A percentile compares a stretch with the other conserved stretches of the same genome.
Evolutionary conservation across 1,139 yeast genomes (phyloP).

Genomic region (Suhomyces choctaworum): DNA sequence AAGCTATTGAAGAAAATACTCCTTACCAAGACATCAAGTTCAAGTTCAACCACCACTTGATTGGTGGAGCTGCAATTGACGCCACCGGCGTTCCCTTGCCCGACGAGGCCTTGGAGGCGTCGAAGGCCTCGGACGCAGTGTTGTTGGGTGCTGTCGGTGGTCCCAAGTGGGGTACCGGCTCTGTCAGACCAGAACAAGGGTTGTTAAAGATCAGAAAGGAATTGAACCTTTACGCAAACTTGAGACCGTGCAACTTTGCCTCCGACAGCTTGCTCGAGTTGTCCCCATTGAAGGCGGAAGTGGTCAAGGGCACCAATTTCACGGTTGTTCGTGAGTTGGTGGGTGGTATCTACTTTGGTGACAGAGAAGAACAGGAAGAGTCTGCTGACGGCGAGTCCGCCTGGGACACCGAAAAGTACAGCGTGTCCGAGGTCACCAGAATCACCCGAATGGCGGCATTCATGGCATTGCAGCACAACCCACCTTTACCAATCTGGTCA

Average conservation of each 20-base stretch:
- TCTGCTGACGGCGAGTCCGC: conserved; percentile 65
- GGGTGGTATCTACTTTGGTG: conserved; percentile 97
- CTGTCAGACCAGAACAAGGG: conserved; percentile 97
- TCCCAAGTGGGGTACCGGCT: conserved; percentile 96
- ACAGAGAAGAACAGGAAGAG: conserved; percentile 88
- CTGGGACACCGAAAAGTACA: conserved; percentile 89
- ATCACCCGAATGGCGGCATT: conserved; percentile 98
- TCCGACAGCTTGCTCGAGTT: conserved; percentile 79
- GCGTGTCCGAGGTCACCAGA: conserved; percentile 88
- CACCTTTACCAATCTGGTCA: conserved; percentile 94
- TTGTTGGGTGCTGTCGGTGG: conserved; percentile 98
- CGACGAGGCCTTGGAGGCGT: conserved; percentile 81
- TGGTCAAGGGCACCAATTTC: conserved; percentile 87
- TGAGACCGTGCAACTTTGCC: conserved; percentile 96
- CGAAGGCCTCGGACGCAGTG: conserved; percentile 89
- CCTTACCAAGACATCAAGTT: conserved; percentile 60
- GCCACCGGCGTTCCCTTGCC: conserved; percentile 93
- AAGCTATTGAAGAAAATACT: conserved; percentile 67
- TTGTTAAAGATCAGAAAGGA: conserved; percentile 91
- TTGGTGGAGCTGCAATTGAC: conserved; percentile 98
- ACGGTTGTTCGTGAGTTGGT: conserved; percentile 93
- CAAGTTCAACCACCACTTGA: conserved; percentile 76
- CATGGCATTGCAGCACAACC: conserved; percentile 87
- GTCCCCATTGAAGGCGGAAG: conserved; percentile 82
- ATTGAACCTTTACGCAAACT: conserved; percentile 87